Base-by-base conservation (phyloP, 805 yeast genomes). In the Metschnikowia continentalis region DNA sequence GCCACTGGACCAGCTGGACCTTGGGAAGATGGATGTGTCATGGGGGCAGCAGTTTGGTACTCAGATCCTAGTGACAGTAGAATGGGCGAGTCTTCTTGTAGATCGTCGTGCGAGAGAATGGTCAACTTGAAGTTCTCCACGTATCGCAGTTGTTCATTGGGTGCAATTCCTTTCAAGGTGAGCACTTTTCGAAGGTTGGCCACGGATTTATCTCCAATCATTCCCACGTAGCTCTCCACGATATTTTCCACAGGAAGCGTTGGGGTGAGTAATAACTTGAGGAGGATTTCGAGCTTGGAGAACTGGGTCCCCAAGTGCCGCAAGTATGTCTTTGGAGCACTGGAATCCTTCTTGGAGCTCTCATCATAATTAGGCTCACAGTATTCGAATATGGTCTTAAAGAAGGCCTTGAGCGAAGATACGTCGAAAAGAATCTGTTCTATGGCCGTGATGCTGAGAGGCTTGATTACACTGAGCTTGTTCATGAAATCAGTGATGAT, bases 351-450 rank as follows among this genome's bases (percentile, higher is more conserved):
- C 37, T 33, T 11, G 32, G 47, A 30, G 49, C 40, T 61, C 49
- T 56, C 62, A 30, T 67, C 72, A 39, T 61, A 66, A 30, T 74
- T 74, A 20, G 78, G 71, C 51, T 77, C 76, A 3, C 71, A 57
- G 49, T 60, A 70, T 11, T 60, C 46, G 3, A 83, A 82, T 13
- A 82, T 70, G 17, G 61, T 65, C 1, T 73, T 46, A 37, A 88
- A 74, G 26, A 79, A 71, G 26, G 75, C 72, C 60, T 86, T 87
- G 59, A 92, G 65, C 7, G 79, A 74, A 37, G 84, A 83, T 2
- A 87, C 62, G 68, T 92, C 99, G 20, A 87, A 70, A 37, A 85
- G 70, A 61, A 92, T 74, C 64, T 92, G 97, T 64, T 91, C 96
- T 43, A 61, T 52, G n/a, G 53, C 56, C 20, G 52, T 48, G 3